Evolutionary conservation across 2,329 filamentous ascomycete genomes (phyloP).

Genomic region (Aspergillus calidoustus): DNA sequence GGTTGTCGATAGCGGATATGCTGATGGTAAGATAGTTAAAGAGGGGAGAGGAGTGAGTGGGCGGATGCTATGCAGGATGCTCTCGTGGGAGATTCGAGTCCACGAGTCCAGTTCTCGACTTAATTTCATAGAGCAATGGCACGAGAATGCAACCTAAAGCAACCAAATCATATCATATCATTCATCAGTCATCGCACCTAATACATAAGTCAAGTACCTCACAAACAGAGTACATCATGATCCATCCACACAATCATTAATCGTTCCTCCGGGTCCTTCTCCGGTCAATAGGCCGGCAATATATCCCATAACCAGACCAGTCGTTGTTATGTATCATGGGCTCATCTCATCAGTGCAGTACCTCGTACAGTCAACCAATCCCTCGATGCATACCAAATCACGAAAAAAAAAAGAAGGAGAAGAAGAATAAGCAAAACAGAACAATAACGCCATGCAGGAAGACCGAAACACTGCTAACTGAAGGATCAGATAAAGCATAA

Average conservation of each 20-base stretch:
- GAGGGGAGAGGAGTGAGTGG: too few relatives aligned
- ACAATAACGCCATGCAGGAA: constrained; percentile 1
- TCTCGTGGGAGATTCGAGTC: too few relatives aligned
- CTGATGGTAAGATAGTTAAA: too few relatives aligned
- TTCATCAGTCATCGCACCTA: constrained; percentile 24
- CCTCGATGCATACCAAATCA: not conserved
- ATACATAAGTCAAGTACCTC: not conserved
- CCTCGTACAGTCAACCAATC: not conserved
- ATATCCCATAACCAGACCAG: constrained; percentile 1
- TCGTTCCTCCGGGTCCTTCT: constrained; percentile 1
- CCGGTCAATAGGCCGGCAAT: not conserved
- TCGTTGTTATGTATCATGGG: constrained; percentile 14
- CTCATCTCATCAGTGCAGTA: constrained; percentile 21
- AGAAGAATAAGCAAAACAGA: not conserved
- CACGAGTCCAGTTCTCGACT: too few relatives aligned
- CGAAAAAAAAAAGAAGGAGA: not conserved
- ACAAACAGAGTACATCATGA: constrained; percentile 3
- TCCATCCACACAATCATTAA: constrained; percentile 2
- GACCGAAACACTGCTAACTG: not conserved
- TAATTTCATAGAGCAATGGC: not conserved
- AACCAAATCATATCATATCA: not conserved
- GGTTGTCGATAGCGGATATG: too few relatives aligned
- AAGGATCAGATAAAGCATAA: constrained; percentile 6
- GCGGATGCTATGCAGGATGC: too few relatives aligned
- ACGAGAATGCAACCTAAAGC: not conserved